phyloP scores from a whole-genome alignment of 768 basidiomycete species.

The Boletus subparvulus region DNA sequence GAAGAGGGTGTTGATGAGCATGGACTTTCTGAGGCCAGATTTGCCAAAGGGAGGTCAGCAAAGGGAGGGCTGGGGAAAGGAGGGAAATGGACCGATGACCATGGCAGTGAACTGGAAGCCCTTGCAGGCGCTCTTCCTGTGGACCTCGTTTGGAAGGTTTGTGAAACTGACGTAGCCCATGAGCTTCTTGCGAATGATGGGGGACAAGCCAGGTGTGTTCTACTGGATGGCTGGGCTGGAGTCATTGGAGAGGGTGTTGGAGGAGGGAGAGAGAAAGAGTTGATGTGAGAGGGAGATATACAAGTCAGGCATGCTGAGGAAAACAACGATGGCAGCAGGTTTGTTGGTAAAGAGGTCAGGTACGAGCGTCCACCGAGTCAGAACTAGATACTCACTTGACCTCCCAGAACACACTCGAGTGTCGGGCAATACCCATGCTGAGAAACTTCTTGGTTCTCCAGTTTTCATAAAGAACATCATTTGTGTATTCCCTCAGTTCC shows the following conservation, averaged over 20 bases:
- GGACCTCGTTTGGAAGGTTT: conserved; percentile 98
- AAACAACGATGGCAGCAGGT: too few species aligned
- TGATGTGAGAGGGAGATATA: conserved; percentile 47
- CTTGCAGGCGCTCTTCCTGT: conserved; percentile 96
- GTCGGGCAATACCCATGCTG: too few species aligned
- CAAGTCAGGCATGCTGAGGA: too few species aligned
- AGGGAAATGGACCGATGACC: conserved; percentile 85
- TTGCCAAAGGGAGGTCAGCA: conserved; percentile 52
- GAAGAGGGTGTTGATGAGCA: conserved; percentile 98
- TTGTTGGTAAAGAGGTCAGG: too few species aligned
- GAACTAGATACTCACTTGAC: too few species aligned
- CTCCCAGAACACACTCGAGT: too few species aligned
- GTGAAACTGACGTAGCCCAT: conserved; percentile 96
- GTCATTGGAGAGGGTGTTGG: conserved; percentile 61
- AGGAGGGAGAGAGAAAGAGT: conserved; percentile 49
- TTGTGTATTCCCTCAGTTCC: too few species aligned
- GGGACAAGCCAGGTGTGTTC: conserved; percentile 30
- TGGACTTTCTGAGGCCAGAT: conserved; percentile 98
- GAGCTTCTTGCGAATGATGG: conserved; percentile 80
- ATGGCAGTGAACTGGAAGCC: conserved; percentile 99
- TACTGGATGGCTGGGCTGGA: conserved; percentile 58
- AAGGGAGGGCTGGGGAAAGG: conserved; percentile 10
- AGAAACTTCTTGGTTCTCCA: too few species aligned
- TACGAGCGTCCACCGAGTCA: too few species aligned
- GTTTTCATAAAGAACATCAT: too few species aligned